phyloP scores from a whole-genome alignment of 371 early-diverging fungal species.

The Mortierella sp. region DNA sequence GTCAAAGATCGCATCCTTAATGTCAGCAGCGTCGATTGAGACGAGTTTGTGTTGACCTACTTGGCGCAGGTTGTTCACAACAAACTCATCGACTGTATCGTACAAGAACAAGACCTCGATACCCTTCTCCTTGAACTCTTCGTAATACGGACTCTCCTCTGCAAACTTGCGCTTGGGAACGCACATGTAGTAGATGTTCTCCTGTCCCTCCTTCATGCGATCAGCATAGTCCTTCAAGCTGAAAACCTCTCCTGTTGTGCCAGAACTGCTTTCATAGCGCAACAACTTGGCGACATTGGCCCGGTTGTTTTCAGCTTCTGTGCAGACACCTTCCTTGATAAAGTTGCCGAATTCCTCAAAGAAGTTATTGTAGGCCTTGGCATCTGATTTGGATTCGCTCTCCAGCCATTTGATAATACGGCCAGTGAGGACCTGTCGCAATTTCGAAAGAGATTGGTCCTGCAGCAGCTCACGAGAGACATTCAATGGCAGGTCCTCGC shows the following conservation, averaged over 20 bases:
- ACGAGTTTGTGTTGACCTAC: conserved; percentile 85
- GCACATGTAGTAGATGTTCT: conserved; percentile 93
- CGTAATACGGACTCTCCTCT: conserved; percentile 88
- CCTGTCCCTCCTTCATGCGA: conserved; percentile 89
- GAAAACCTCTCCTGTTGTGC: conserved; percentile 70
- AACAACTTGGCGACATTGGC: conserved; percentile 84
- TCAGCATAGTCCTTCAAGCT: conserved; percentile 90
- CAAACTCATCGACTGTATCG: conserved; percentile 93
- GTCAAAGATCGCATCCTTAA: conserved; percentile 58
- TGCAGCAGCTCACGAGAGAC: conserved; percentile 98
- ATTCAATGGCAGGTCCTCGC: conserved; percentile 97
- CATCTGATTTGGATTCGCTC: conserved; percentile 75
- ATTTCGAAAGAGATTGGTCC: conserved; percentile 83
- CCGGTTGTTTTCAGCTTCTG: conserved; percentile 76
- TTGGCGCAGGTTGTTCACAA: conserved; percentile 77
- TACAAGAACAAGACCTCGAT: conserved; percentile 86
- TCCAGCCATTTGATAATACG: conserved; percentile 81
- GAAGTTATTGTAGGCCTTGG: conserved; percentile 83
- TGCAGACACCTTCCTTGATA: conserved; percentile 94
- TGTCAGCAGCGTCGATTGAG: conserved; percentile 82
- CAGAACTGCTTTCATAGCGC: conserved; percentile 83
- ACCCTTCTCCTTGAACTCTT: conserved; percentile 80
- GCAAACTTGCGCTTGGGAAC: conserved; percentile 84
- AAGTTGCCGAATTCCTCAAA: conserved; percentile 84
- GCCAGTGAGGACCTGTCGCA: conserved; percentile 75